Base-by-base conservation (phyloP, 1,139 yeast species). In the Hanseniaspora sp. region DNA sequence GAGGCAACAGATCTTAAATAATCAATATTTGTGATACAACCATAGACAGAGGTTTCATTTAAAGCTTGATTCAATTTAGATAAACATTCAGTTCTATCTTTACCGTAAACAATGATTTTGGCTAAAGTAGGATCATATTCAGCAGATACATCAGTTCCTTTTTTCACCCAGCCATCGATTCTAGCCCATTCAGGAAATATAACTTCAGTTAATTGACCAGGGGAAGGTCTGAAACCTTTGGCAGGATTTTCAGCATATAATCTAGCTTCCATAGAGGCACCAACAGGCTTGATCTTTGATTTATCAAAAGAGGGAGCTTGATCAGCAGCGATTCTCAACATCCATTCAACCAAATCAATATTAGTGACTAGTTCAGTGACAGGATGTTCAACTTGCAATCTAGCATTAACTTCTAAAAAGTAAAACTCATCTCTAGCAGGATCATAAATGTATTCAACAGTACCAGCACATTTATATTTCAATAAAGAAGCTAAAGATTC, bases 51-150 rank as follows among this genome's bases (percentile, higher is more conserved):
- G 2, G 97, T 90, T 69, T 87, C 95, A 65, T 83, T 76, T 60
- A 92, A 74, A 1, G 97, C 97, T 63, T 76, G 74, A 66, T 84
- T 80, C 64, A 92, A 75, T 64, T 86, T 84, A 57, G 67, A 66
- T 60, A 92, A 74, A 3, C 96, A 95, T 58, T 88, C 96, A 52
- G 76, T 77, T 68, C 98, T 80, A 66, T 86, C 90, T 57, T 76
- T 79, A 51, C 96, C 98, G 63, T 87, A 90, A 47, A 92, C 97
- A 70, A 92, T 90, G 63, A 92, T 88, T 70, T 92, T 92, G 51
- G 97, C 97, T 60, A 92, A 74, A 9, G 96, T 88, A 49, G 98
- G 97, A 70, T 92, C 98, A 67, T 87, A 92, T 69, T 90, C 96
- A 17, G 96, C 88, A 55, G 95, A 83, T 57, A 92, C 74, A 46